Conservation (phyloP, 176 grass and related monocot species). For the Aegilops tauschii region DNA sequence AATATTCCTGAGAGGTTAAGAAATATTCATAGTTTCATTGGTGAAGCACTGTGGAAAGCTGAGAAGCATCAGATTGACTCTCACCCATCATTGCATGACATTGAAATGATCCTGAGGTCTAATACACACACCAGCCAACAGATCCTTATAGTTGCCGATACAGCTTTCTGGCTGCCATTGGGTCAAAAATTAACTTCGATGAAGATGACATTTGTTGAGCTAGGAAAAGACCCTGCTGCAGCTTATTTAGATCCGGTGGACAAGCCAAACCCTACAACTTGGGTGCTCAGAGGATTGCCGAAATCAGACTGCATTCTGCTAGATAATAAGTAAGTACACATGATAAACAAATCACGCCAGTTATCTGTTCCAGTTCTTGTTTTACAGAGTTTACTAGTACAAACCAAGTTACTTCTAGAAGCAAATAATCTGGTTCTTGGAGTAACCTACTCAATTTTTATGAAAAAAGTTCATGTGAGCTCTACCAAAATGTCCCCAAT, state of each 20-base stretch:
- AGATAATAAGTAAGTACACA: constrained; percentile 58
- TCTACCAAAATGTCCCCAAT: not conserved
- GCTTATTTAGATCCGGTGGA: constrained; percentile 25
- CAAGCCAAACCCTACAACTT: constrained; percentile 29
- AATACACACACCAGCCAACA: constrained; percentile 31
- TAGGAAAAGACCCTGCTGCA: constrained; percentile 24
- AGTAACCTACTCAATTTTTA: constrained; percentile 4
- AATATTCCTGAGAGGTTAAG: constrained; percentile 52
- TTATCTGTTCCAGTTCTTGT: not conserved
- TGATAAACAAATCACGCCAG: not conserved
- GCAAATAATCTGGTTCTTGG: constrained; percentile 2
- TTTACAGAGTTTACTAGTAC: constrained; percentile 5
- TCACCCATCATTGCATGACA: constrained; percentile 56
- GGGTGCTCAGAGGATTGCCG: constrained; percentile 33
- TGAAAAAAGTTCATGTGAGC: constrained; percentile 5
- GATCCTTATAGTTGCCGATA: constrained; percentile 57
- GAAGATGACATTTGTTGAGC: constrained; percentile 48
- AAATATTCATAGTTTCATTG: constrained; percentile 48
- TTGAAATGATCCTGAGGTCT: constrained; percentile 51
- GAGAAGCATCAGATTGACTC: constrained; percentile 43
- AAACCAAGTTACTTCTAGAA: constrained; percentile 28
- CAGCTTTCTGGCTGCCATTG: constrained; percentile 69
- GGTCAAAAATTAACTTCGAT: constrained; percentile 53
- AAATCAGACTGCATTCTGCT: constrained; percentile 58
- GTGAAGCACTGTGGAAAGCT: constrained; percentile 38